These are phyloP conservation scores for Peronosclerospora sorghi DNA, from an alignment of 352 stramenopile species.

Conservation along the genomic window DNA sequence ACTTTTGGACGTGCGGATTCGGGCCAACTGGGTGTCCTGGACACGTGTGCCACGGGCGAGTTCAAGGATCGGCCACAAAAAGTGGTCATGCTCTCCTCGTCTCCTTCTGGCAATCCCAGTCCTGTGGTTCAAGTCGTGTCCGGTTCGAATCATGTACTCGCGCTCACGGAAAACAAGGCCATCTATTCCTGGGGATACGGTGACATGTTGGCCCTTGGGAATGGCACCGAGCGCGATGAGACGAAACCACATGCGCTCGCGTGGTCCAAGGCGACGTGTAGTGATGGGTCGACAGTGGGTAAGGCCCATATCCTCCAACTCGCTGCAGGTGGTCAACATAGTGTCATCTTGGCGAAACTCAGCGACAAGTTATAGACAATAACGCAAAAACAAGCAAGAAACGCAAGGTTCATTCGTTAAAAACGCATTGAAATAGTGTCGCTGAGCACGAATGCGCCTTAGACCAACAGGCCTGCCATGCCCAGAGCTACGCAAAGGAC, in stretches of 20 bases:
- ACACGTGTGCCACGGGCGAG: conserved; percentile 57
- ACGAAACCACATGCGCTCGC: conserved; percentile 48
- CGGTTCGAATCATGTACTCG: conserved; percentile 84
- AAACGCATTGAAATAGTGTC: no score
- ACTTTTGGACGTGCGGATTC: conserved; percentile 90
- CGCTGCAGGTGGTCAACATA: conserved; percentile 84
- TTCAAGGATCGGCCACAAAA: conserved; percentile 76
- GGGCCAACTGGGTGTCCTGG: conserved; percentile 85
- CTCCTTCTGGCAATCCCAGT: conserved; percentile 14
- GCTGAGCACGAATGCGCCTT: no score
- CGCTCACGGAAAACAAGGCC: conserved; percentile 56
- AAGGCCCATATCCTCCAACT: conserved; percentile 59
- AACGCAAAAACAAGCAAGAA: no score
- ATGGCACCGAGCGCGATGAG: conserved; percentile 79
- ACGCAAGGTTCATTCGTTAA: no score
- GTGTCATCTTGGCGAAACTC: conserved; percentile 47
- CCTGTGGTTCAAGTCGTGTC: conserved; percentile 42
- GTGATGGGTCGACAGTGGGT: conserved; percentile 29
- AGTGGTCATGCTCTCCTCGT: conserved; percentile 31
- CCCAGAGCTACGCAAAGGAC: no score
- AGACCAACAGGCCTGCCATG: no score
- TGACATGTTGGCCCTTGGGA: conserved; percentile 86
- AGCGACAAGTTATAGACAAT: conserved; percentile 10
- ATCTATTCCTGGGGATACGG: conserved; percentile 89
- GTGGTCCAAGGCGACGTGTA: conserved; percentile 40